Conservation (phyloP, 176 grass and related monocot species). For the Rhynchospora tenuis region DNA sequence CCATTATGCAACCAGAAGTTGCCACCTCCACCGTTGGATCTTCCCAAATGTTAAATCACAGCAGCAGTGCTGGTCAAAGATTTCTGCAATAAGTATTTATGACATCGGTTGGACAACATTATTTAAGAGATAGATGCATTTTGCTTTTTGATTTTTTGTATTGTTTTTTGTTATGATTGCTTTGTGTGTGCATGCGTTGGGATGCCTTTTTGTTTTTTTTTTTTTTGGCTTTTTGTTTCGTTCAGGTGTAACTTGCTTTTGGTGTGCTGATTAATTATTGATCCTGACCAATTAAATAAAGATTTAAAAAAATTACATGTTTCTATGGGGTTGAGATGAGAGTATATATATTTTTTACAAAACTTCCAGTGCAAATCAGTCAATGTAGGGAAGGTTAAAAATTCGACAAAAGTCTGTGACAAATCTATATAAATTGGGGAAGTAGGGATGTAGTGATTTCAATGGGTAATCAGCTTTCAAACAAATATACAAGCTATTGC, state of each 20-base stretch:
- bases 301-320: neutral
- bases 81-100: conserved; percentile 6
- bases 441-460: no score
- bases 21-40: conserved; percentile 53
- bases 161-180: neutral
- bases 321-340: neutral
- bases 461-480: no score
- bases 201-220: neutral
- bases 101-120: neutral
- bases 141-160: neutral
- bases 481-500: no score
- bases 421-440: no score
- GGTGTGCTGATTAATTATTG: neutral
- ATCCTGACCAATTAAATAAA: neutral
- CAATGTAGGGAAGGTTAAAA: neutral
- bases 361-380: neutral
- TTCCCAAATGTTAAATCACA: conserved; percentile 44
- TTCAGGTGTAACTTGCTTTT: neutral
- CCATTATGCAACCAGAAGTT: conserved; percentile 45
- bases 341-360: neutral
- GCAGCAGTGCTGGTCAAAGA: neutral
- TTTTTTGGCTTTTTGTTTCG: neutral
- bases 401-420: no score
- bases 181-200: neutral
- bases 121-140: neutral